These are phyloP conservation scores for Termitomyces eurrhizus DNA, from an alignment of 768 basidiomycete genomes.

Conservation along the genomic window DNA sequence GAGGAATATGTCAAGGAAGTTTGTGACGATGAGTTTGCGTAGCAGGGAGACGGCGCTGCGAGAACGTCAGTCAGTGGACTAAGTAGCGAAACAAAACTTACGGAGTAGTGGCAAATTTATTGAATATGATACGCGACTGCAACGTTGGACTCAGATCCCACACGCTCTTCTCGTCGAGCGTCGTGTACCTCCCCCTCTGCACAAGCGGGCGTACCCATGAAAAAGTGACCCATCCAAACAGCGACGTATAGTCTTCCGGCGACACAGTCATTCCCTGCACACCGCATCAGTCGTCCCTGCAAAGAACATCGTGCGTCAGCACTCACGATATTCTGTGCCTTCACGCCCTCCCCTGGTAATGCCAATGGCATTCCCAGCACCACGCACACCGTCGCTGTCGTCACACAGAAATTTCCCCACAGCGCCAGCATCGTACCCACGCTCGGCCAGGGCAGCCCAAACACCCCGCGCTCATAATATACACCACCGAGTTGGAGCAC, in stretches of 20 bases:
- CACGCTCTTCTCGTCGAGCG: conserved; percentile 67
- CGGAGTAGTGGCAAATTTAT: conserved; percentile 37
- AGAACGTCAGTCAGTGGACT: neutral
- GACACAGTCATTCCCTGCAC: conserved; percentile 49
- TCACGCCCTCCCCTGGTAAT: conserved; percentile 52
- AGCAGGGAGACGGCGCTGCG: conserved; percentile 30
- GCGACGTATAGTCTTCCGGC: conserved; percentile 73
- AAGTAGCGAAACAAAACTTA: conserved; percentile 14
- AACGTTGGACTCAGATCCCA: conserved; percentile 68
- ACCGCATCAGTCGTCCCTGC: neutral
- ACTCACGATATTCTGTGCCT: conserved; percentile 59
- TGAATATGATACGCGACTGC: conserved; percentile 63
- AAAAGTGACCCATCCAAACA: conserved; percentile 72
- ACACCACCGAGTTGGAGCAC: conserved; percentile 50
- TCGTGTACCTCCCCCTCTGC: conserved; percentile 43
- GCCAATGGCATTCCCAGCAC: conserved; percentile 62
- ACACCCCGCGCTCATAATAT: conserved; percentile 46
- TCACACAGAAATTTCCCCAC: conserved; percentile 39
- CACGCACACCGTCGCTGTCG: conserved; percentile 40
- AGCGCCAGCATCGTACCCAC: conserved; percentile 24
- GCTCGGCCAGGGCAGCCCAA: conserved; percentile 39
- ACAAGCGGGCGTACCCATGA: conserved; percentile 69
- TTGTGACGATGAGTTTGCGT: conserved; percentile 39
- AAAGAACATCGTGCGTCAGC: neutral
- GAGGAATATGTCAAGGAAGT: conserved; percentile 45